Percentiles rank a stretch among this genome's conserved stretches.
Conservation (phyloP, 164 flowering plant species). For the Chloranthus sessilifolius region DNA sequence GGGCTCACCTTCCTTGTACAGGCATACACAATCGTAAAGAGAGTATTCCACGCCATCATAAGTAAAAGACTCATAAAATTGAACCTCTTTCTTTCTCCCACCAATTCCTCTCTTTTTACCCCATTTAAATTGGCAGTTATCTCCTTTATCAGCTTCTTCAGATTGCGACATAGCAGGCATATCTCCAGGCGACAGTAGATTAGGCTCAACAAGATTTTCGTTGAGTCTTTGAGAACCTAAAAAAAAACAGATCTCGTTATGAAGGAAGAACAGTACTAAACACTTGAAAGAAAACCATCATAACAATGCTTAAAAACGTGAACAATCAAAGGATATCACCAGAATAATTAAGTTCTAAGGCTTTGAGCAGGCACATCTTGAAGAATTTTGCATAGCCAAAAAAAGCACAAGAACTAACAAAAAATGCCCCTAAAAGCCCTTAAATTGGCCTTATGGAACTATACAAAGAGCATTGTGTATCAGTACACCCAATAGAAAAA, state of each 20-base stretch:
- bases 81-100: constrained; percentile 46
- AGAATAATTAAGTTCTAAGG: too few species aligned
- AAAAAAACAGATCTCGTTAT: constrained; percentile 1
- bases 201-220: background rate
- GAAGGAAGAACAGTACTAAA: background rate
- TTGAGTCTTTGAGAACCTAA: constrained; percentile 8
- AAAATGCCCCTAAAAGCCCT: too few species aligned
- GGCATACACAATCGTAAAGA: constrained; percentile 60
- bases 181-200: constrained; percentile 1
- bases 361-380: too few species aligned
- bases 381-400: too few species aligned
- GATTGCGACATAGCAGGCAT: constrained; percentile 20
- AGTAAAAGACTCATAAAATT: constrained; percentile 73
- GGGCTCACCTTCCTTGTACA: constrained; percentile 43
- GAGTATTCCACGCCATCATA: constrained; percentile 70
- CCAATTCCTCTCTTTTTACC: constrained; percentile 64
- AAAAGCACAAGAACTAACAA: too few species aligned
- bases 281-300: too few species aligned
- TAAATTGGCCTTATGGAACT: too few species aligned
- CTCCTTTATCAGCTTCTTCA: constrained; percentile 25
- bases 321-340: too few species aligned
- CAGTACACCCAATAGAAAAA: too few species aligned
- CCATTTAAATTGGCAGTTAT: constrained; percentile 61
- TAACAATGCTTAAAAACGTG: too few species aligned
- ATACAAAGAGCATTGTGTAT: too few species aligned